These are phyloP conservation scores for Cruciata laevipes DNA, from an alignment of 257 asterid genomes.

Conservation along the genomic window DNA sequence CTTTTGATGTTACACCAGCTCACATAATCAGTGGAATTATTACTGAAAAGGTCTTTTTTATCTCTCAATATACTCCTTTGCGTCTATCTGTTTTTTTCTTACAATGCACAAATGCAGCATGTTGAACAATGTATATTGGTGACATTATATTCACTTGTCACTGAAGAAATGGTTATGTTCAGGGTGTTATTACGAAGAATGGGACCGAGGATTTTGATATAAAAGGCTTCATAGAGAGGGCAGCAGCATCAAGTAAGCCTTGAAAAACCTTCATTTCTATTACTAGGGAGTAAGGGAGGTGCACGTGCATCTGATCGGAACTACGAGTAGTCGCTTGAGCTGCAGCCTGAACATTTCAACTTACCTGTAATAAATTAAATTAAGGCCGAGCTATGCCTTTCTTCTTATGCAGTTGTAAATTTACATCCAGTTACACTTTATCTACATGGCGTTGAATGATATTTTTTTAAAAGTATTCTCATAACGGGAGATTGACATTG, in stretches of 20 bases:
- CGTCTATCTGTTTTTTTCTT: not conserved
- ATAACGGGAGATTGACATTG: no score
- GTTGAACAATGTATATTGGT: no score
- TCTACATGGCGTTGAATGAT: no score
- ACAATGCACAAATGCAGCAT: not conserved
- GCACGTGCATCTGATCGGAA: not conserved
- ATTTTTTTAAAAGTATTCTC: no score
- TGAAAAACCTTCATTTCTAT: not conserved
- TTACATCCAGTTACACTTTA: not conserved
- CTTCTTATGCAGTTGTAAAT: not conserved
- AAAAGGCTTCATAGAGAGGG: slow-evolving; percentile 34
- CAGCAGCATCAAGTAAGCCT: slow-evolving; percentile 12
- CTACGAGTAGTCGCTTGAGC: not conserved
- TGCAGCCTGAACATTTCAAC: not conserved
- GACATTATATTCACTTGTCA: not conserved
- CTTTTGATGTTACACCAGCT: slow-evolving; percentile 95
- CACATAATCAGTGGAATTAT: slow-evolving; percentile 58
- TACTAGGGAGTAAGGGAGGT: not conserved
- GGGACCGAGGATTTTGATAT: slow-evolving; percentile 55
- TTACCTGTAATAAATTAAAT: not conserved
- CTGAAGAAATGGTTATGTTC: slow-evolving; percentile 13
- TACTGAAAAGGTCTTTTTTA: slow-evolving; percentile 68
- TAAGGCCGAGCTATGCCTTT: not conserved
- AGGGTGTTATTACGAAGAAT: slow-evolving; percentile 78
- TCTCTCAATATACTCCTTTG: not conserved